A percentile compares a stretch with the other conserved stretches of the same genome.
Conservation (phyloP, 2,329 filamentous ascomycete species). For the Cercospora sesami region DNA sequence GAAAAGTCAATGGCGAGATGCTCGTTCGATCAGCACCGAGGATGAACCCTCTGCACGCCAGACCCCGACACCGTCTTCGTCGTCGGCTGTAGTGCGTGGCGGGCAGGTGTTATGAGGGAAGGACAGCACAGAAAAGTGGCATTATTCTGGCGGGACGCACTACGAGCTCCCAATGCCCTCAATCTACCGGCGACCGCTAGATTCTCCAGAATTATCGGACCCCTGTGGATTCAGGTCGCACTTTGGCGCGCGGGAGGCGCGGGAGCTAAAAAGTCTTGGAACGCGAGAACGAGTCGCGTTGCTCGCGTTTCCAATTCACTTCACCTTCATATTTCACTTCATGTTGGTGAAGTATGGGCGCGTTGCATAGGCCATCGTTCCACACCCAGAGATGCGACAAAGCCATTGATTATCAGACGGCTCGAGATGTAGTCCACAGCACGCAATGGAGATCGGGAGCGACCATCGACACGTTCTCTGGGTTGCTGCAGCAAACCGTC, state of each 20-base stretch:
- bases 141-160: not conserved
- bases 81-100: not conserved
- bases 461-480: no score
- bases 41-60: not conserved
- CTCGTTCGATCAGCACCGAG: constrained; percentile 2
- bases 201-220: constrained; percentile 8
- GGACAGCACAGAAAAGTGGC: constrained; percentile 2
- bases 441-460: no score
- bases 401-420: not conserved
- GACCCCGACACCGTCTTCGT: not conserved
- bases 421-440: no score
- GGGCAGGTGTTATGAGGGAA: not conserved
- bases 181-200: not conserved
- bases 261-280: not conserved
- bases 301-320: not conserved
- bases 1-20: constrained; percentile 15
- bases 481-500: not conserved
- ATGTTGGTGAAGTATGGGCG: not conserved
- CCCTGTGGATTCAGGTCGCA: constrained; percentile 2
- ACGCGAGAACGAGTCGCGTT: constrained; percentile 9
- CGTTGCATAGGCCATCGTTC: not conserved
- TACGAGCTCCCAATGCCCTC: not conserved
- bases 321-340: not conserved
- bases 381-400: not conserved
- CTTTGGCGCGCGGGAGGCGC: not conserved